These are phyloP conservation scores for Dioscorea cayenensis DNA, from an alignment of 116 monocot genomes.

Conservation along the genomic window DNA sequence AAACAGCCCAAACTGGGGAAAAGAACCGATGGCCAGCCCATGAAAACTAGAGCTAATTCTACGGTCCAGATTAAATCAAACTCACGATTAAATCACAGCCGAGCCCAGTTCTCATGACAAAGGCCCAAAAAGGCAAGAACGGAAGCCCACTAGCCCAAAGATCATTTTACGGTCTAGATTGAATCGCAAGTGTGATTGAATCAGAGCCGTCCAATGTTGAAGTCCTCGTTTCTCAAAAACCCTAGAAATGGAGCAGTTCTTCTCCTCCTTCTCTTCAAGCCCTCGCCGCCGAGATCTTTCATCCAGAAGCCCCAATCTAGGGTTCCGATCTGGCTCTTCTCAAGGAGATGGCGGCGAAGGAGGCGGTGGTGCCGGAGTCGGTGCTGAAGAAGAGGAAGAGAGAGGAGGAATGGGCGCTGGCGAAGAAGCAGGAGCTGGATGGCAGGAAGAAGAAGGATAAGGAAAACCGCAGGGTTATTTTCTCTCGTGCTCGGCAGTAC, in stretches of 20 bases:
- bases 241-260: too few relatives aligned
- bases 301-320: background rate
- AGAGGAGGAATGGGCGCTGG: slow-evolving; percentile 36
- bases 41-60: too few relatives aligned
- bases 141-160: background rate
- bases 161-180: background rate
- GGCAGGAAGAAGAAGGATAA: slow-evolving; percentile 37
- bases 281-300: background rate
- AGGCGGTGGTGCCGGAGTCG: slow-evolving; percentile 45
- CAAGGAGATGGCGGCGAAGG: slow-evolving; percentile 21
- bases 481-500: slow-evolving; percentile 51
- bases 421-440: slow-evolving; percentile 37
- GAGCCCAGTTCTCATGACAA: background rate
- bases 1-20: too few relatives aligned
- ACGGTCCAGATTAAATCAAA: too few relatives aligned
- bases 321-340: background rate
- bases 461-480: slow-evolving; percentile 62
- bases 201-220: background rate
- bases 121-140: background rate
- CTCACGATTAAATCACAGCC: too few relatives aligned
- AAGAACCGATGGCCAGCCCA: too few relatives aligned
- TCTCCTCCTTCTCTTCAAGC: background rate
- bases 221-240: background rate
- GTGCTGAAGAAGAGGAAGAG: slow-evolving; percentile 56
- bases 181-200: background rate